Evolutionary conservation across 495 filamentous ascomycete species (phyloP), one percentile per base, ranked within the genome.

Genomic region (Penicillium angulare): DNA sequence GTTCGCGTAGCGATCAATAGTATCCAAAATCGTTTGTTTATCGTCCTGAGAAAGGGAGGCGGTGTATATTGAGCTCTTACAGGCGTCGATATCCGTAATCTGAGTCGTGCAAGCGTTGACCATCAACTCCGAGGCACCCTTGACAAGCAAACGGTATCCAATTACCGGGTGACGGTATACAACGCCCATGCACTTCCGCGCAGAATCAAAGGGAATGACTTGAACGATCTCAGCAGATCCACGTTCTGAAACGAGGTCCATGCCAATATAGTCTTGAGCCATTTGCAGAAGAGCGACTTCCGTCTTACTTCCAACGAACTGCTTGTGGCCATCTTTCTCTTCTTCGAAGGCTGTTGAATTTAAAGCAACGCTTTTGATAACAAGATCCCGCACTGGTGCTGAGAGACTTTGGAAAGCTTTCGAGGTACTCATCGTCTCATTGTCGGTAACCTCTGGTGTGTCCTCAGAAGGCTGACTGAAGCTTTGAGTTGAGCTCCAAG

Each of bases 301-400:
- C 0, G 84, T 87, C 66, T 86, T 87, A 47, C 83, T 86, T n/a
- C 84, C 84, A 34, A 86, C 76, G 43, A 86, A 87, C 3, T 77
- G 65, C 16, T 61, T 66, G 5, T 61, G 59, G 0, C 88, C 88
- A 29, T 80, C 74, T 31, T 75, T 76, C 9, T 79, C 76, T 34
- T 78, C 79, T 53, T 86, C 82, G 50, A 86, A 86, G 4, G 84
- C 84, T 3, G 84, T 86, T 0, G 83, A 83, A 64, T 87, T 87
- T 52, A 85, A 69, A 8, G 77, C 81, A 56, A 85, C 80, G 23
- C 81, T 85, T 56, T 86, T 78, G 34, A 78, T 48, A 29, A 85
- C 63, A 1, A 86, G 62, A n/a, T 61, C 69, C 29, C 75, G 75
- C 15, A 74, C 66, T 4, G 70, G 61, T 16, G 57, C 42, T 23